Base-by-base conservation (phyloP, 2,329 filamentous ascomycete genomes). In the Xylaria arbuscula region DNA sequence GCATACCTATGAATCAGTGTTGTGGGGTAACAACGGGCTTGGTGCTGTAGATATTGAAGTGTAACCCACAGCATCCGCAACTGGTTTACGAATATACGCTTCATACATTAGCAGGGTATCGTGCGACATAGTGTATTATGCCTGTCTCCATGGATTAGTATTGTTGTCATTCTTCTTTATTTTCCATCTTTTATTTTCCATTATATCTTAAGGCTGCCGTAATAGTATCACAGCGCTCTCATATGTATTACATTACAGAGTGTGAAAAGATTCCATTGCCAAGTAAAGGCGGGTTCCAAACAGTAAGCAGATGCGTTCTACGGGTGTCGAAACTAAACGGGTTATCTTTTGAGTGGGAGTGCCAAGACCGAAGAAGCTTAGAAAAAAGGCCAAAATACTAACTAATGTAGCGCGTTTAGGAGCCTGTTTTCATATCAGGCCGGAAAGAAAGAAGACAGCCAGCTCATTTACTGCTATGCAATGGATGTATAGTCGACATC, bases 261-360 rank as follows among this genome's bases (percentile, higher is more conserved):
- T 36, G 48, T 38, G 28, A 42, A 42, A 62, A 47, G 24, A 59
- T 34, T 54, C 45, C 53, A 47, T n/a, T n/a, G 22, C 15, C 53
- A 65, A 62, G 36, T 62, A 17, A 28, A 47, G 45, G 24, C 47
- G 22, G 48, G 59, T 64, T 67, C 24, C 50, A 60, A 69, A 69
- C 67, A 69, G 67, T 69, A 69, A 69, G 67, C 67, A 69, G 17
- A 38, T 34, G 40, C 24, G 36, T 64, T 56, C 48, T 58, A 42
- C 47, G 42, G 22, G 56, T 58, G 42, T 62, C 54, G 28, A 50
- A 60, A 54, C 54, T 60, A 69, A 66, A 55, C 59, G 53, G 53
- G 53, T 66, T 68, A 66, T 59, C 56, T 66, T 40, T 63, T 38
- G 55, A 63, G 63, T 66, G 63, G 67, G 28, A 58, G 54, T 69